Conservation (phyloP, 192 early-diverging fungal species). For the Oehlia diaphana region DNA sequence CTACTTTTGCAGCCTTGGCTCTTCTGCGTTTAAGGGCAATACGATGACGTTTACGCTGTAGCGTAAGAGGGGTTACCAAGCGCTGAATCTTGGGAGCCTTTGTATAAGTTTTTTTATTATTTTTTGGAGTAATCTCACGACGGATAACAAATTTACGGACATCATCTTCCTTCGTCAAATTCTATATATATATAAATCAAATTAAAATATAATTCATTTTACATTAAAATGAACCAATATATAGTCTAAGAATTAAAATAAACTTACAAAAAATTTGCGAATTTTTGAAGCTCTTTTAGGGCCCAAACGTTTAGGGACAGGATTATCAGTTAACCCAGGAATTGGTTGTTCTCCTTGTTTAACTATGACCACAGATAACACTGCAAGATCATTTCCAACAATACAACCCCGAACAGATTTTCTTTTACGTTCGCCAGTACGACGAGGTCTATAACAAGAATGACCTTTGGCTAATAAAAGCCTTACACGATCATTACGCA, state of each 20-base stretch:
- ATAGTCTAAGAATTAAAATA: background rate
- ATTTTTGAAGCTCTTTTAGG: constrained; percentile 99
- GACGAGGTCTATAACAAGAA: constrained; percentile 98
- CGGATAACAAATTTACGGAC: constrained; percentile 99
- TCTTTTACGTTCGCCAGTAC: constrained; percentile 97
- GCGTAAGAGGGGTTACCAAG: constrained; percentile 93
- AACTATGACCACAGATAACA: constrained; percentile 91
- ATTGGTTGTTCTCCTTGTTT: constrained; percentile 98
- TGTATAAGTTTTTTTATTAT: constrained; percentile 91
- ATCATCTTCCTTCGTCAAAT: constrained; percentile 97
- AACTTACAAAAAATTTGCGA: constrained; percentile 94
- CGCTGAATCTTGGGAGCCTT: constrained; percentile 98
- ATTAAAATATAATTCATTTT: background rate
- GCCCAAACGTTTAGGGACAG: constrained; percentile 95
- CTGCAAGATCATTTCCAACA: constrained; percentile 90
- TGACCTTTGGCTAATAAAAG: constrained; percentile 88
- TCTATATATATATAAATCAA: constrained; percentile 39
- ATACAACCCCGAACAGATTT: constrained; percentile 99
- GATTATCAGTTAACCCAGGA: constrained; percentile 91
- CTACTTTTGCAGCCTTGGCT: constrained; percentile 79
- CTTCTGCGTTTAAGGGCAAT: constrained; percentile 85
- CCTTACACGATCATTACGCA: constrained; percentile 61
- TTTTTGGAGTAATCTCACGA: constrained; percentile 90
- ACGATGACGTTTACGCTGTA: constrained; percentile 94
- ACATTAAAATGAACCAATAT: background rate